These are phyloP conservation scores for Blastobotrys malaysiensis DNA, from an alignment of 1,139 yeast species.

Conservation along the genomic window DNA sequence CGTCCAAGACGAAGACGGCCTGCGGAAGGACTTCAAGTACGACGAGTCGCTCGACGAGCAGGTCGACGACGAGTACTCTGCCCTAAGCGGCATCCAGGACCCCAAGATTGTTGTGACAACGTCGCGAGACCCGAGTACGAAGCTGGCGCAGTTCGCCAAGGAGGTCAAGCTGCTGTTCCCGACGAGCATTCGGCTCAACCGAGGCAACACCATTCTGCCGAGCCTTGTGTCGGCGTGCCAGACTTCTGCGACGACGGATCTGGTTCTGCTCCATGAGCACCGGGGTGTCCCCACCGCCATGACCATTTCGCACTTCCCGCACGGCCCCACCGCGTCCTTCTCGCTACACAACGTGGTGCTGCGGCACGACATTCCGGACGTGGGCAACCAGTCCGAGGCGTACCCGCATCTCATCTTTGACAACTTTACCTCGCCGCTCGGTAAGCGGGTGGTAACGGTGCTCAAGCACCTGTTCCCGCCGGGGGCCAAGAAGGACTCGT, in stretches of 20 bases:
- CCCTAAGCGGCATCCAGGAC: conserved; percentile 79
- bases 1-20: conserved; percentile 74
- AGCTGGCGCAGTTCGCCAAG: conserved; percentile 84
- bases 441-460: conserved; percentile 73
- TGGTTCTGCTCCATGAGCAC: conserved; percentile 87
- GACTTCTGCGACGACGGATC: conserved; percentile 69
- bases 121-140: conserved; percentile 82
- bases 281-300: conserved; percentile 96
- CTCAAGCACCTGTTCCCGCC: conserved; percentile 92
- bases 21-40: conserved; percentile 76
- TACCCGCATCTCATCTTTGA: conserved; percentile 94
- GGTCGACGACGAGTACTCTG: conserved; percentile 85
- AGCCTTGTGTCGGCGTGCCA: conserved; percentile 81
- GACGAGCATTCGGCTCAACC: conserved; percentile 77
- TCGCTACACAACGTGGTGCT: conserved; percentile 91
- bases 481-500: conserved; percentile 85
- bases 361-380: conserved; percentile 83
- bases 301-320: conserved; percentile 93
- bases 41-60: conserved; percentile 60
- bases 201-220: conserved; percentile 89
- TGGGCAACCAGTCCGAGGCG: conserved; percentile 85
- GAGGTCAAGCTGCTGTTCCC: conserved; percentile 89
- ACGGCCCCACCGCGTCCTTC: conserved; percentile 95
- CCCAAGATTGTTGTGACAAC: conserved; percentile 95
- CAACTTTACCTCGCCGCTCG: conserved; percentile 78